Evolutionary conservation across 768 basidiomycete species (phyloP), one percentile per base, ranked within the genome.

Genomic region (Kondoa subrosea): DNA sequence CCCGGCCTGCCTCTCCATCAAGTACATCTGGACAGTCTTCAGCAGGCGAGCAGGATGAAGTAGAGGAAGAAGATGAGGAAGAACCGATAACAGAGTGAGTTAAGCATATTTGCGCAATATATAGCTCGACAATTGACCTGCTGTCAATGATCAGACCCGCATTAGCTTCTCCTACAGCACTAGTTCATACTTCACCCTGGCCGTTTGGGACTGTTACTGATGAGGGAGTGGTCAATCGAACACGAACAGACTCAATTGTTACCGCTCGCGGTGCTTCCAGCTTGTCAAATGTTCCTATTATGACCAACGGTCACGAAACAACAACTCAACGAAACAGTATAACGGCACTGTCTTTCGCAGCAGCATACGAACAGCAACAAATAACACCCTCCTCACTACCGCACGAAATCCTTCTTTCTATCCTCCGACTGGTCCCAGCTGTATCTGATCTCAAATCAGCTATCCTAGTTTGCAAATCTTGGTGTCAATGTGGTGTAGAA

Each of bases 401-500:
- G 4, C 87, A 88, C 68, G 93, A 97, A 77, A 83, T 97, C 56
- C 85, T 96, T 75, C 88, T 95, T 17, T 87, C 93, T 75, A 87
- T 96, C 74, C 82, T 99, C 72, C 88, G 86, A 71, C 84, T 91
- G 73, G 81, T 99, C 15, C 71, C 72, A 1, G 81, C 83, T 0
- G 79, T 85, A 32, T 81, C 82, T 68, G 88, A 93, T 77, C 82
- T 96, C 60, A 83, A 86, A 71, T 80, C 81, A 71, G 82, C 84
- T 56, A 81, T 92, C 69, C 84, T 86, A 67, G 91, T 96, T 30
- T 91, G 85, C 25, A 85, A 89, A 67, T 82, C 84, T 30, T 99
- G 93, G 91, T 96, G 91, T 81, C 87, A 92, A 75, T 95, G 91
- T 77, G 85, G 90, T 32, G 91, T 92, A 57, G 89, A 96, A 77